These are phyloP conservation scores for Ophiostoma perfectum DNA, from an alignment of 2,329 filamentous ascomycete genomes.

Conservation along the genomic window DNA sequence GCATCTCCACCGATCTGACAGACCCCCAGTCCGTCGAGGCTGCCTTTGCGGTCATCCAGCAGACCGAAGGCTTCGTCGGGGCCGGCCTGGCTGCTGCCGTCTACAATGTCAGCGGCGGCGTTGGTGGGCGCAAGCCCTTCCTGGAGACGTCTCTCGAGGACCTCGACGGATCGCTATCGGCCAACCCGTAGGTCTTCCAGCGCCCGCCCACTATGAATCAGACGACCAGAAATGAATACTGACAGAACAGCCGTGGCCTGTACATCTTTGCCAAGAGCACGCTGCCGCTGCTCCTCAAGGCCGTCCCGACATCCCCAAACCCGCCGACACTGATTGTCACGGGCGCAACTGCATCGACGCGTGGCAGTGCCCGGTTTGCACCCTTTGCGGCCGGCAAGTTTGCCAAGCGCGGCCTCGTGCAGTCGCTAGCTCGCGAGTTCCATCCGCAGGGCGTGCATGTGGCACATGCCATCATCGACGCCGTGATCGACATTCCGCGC, in stretches of 20 bases:
- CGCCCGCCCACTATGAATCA: too few relatives aligned
- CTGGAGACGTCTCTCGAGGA: slow-evolving; percentile 50
- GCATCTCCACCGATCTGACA: slow-evolving; percentile 61
- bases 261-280: slow-evolving; percentile 69
- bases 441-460: slow-evolving; percentile 80
- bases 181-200: slow-evolving; percentile 43
- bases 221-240: not conserved
- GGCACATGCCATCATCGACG: slow-evolving; percentile 76
- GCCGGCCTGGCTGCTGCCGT: slow-evolving; percentile 58
- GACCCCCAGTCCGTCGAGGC: slow-evolving; percentile 46
- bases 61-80: slow-evolving; percentile 46
- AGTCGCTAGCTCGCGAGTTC: slow-evolving; percentile 76
- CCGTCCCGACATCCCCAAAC: slow-evolving; percentile 50
- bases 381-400: slow-evolving; percentile 77
- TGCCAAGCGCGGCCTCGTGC: slow-evolving; percentile 65
- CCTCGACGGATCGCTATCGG: slow-evolving; percentile 42
- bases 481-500: slow-evolving; percentile 73
- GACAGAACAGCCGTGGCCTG: slow-evolving; percentile 53
- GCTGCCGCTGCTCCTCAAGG: slow-evolving; percentile 64
- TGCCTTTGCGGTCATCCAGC: slow-evolving; percentile 58
- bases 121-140: slow-evolving; percentile 50
- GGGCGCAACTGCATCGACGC: slow-evolving; percentile 75
- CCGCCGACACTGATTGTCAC: slow-evolving; percentile 81
- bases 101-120: slow-evolving; percentile 60
- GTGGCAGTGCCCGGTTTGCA: slow-evolving; percentile 63